phyloP scores from a whole-genome alignment of 2,329 filamentous ascomycete species.

The Neonectria faginata region DNA sequence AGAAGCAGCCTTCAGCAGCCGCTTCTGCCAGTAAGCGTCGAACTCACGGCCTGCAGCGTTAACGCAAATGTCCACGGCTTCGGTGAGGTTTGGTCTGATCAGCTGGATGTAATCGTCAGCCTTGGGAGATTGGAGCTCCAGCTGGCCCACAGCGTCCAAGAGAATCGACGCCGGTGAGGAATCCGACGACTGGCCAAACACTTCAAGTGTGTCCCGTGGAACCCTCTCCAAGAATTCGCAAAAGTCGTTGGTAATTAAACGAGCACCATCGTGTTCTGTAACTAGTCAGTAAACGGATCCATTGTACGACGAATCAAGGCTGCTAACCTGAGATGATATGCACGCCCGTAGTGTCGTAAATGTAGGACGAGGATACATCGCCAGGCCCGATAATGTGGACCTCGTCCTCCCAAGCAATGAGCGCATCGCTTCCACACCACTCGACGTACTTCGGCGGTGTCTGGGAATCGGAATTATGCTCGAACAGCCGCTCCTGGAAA shows the following conservation, averaged over 20 bases:
- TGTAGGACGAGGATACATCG: slow-evolving; percentile 80
- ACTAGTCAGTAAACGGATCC: slow-evolving; percentile 20
- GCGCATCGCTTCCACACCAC: slow-evolving; percentile 96
- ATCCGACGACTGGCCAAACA: slow-evolving; percentile 89
- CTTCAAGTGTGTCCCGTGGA: slow-evolving; percentile 84
- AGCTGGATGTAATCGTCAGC: slow-evolving; percentile 98
- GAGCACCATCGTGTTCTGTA: slow-evolving; percentile 82
- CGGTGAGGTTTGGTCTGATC: slow-evolving; percentile 86
- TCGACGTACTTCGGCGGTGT: slow-evolving; percentile 88
- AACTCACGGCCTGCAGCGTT: slow-evolving; percentile 95
- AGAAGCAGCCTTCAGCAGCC: slow-evolving; percentile 93
- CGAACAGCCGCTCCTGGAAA: slow-evolving; percentile 90
- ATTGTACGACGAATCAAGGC: background rate
- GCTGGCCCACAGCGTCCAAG: slow-evolving; percentile 88
- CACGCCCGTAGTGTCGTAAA: slow-evolving; percentile 89
- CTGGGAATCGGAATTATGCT: slow-evolving; percentile 89
- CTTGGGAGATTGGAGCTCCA: slow-evolving; percentile 94
- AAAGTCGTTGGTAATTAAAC: slow-evolving; percentile 90
- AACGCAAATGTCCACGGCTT: slow-evolving; percentile 94
- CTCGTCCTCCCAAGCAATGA: slow-evolving; percentile 98
- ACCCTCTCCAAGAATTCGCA: slow-evolving; percentile 98
- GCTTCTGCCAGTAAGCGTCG: slow-evolving; percentile 91
- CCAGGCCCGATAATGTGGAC: slow-evolving; percentile 92
- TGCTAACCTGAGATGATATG: slow-evolving; percentile 84
- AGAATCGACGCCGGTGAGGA: slow-evolving; percentile 93